These are phyloP conservation scores for Ophiognomonia clavigignenti-juglandacearum DNA, from an alignment of 2,329 filamentous ascomycete genomes.

Conservation along the genomic window DNA sequence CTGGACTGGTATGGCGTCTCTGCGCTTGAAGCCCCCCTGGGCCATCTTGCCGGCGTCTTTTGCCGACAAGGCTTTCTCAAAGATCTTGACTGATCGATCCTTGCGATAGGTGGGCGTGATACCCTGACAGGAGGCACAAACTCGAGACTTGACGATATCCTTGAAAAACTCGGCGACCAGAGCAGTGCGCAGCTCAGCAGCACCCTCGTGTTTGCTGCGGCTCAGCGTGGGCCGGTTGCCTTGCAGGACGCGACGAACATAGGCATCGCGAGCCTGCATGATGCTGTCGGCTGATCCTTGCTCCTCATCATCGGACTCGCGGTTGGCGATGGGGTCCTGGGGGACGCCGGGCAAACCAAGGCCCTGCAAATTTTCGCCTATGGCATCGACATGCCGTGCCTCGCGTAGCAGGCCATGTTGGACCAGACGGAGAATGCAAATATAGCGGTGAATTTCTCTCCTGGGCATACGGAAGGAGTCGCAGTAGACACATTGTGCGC, in stretches of 20 bases:
- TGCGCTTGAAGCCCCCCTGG: constrained; percentile 59
- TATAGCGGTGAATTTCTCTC: constrained; percentile 70
- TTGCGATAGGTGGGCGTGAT: constrained; percentile 82
- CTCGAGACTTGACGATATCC: constrained; percentile 63
- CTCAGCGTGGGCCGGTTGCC: constrained; percentile 45
- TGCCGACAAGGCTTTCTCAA: constrained; percentile 69
- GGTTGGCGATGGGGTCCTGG: constrained; percentile 45
- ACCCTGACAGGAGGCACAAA: constrained; percentile 63
- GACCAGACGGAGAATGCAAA: constrained; percentile 80
- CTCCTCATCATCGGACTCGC: constrained; percentile 60
- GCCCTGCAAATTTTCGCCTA: constrained; percentile 41
- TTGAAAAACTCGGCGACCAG: constrained; percentile 79
- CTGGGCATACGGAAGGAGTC: constrained; percentile 77
- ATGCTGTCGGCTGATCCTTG: constrained; percentile 46
- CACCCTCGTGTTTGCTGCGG: constrained; percentile 75
- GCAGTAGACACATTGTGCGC: constrained; percentile 88
- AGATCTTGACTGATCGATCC: constrained; percentile 89
- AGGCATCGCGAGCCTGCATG: constrained; percentile 53
- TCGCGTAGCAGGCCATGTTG: constrained; percentile 78
- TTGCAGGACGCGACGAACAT: constrained; percentile 69
- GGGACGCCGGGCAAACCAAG: constrained; percentile 33
- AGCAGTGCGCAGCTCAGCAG: constrained; percentile 68
- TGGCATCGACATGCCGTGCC: constrained; percentile 52
- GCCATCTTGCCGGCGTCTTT: constrained; percentile 79
- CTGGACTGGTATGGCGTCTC: constrained; percentile 63